Base-by-base conservation (phyloP, 108 stramenopile species). In the Conticribra guillardii region DNA sequence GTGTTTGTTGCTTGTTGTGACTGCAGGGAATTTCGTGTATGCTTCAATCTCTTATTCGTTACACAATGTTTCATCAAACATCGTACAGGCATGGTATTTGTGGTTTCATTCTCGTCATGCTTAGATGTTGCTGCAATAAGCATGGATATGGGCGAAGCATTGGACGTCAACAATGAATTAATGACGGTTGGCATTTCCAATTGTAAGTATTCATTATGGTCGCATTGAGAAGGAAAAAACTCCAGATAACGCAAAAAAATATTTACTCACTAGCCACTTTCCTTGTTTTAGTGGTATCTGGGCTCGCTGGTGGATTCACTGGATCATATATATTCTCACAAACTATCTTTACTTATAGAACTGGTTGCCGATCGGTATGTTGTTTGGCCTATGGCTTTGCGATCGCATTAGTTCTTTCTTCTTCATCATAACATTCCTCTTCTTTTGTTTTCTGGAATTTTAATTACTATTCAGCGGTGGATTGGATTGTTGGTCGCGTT, bases 301-400 rank as follows among this genome's bases (percentile, higher is more conserved):
- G 97, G 0, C 48, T 93, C 16, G 70, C 82, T 0, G 84, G 90
- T 65, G 94, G 94, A 48, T 97, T 96, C 69, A 98, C 97, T 9
- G 98, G 98, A 7, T 82, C 79, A 11, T 99, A 99, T 78, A 99
- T 99, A 28, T 99, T 99, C 78, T 90, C 87, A 14, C 98, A 99
- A 85, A 99, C 98, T n/a, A 96, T 98, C 32, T 98, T 99, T 70
- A 97, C 96, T 1, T 92, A 96, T 60, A 90, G 98, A 28, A 96
- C 96, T 24, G 92, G 92, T 16, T 80, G 79, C 32, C 70, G 54
- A 11, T 73, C 71, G 31, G 48, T 41, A 60, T 24, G 41, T 19
- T 3, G 4, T 2, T 22, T 60, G n/a, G n/a, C n/a, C 2, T 0
- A 60, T 57, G 17, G 19, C 8, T n/a, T 28, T 31, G 8, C 15